Conservation (phyloP, 352 stramenopile genomes). For the Phytophthora cajani region DNA sequence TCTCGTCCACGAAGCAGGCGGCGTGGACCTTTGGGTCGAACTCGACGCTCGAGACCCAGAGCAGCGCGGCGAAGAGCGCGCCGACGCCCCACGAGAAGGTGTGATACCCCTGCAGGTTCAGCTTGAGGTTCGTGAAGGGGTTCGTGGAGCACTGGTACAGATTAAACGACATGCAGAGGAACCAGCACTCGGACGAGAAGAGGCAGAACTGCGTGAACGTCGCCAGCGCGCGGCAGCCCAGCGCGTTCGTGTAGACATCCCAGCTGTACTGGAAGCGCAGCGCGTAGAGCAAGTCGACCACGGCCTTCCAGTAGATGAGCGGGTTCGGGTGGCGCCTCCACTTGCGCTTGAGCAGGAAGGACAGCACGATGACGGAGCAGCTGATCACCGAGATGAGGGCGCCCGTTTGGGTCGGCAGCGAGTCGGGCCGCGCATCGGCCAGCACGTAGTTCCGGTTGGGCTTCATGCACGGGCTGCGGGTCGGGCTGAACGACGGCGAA, state of each 20-base stretch:
- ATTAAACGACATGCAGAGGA: slow-evolving; percentile 87
- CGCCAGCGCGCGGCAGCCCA: slow-evolving; percentile 62
- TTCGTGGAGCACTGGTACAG: slow-evolving; percentile 88
- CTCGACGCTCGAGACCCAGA: slow-evolving; percentile 63
- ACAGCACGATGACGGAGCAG: slow-evolving; percentile 76
- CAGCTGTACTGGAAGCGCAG: slow-evolving; percentile 78
- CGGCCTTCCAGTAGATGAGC: slow-evolving; percentile 84
- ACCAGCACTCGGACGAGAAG: slow-evolving; percentile 89
- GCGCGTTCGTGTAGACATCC: slow-evolving; percentile 57
- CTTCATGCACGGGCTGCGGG: slow-evolving; percentile 18
- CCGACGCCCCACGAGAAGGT: slow-evolving; percentile 76
- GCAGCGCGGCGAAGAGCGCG: slow-evolving; percentile 49
- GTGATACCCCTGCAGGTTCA: slow-evolving; percentile 79
- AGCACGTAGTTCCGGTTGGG: slow-evolving; percentile 32
- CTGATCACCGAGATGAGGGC: slow-evolving; percentile 79
- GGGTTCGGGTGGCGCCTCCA: slow-evolving; percentile 85
- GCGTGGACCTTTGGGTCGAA: slow-evolving; percentile 60
- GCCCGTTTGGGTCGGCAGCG: slow-evolving; percentile 66
- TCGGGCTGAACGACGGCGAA: background rate
- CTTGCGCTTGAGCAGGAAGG: slow-evolving; percentile 68
- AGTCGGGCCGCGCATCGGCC: slow-evolving; percentile 41
- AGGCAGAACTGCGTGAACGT: slow-evolving; percentile 78
- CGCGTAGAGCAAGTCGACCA: slow-evolving; percentile 77
- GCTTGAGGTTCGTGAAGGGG: slow-evolving; percentile 85
- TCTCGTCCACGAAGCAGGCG: slow-evolving; percentile 81